These are phyloP conservation scores for Corymbia calophylla DNA, from an alignment of 441 rosid species.

Conservation along the genomic window DNA sequence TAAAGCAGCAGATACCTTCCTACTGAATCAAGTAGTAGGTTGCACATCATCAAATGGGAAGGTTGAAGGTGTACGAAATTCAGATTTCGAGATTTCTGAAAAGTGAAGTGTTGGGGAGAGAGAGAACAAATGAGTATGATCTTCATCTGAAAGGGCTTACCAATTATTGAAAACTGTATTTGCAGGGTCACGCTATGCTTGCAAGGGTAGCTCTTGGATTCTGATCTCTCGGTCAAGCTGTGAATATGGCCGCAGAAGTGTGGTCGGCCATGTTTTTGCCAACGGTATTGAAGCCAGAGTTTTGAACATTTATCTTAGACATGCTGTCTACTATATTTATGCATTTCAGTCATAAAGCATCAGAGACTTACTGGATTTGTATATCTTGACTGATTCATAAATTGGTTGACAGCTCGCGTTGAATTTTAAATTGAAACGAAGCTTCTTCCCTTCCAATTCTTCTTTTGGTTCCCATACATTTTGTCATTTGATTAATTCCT, in stretches of 20 bases:
- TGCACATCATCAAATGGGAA: slow-evolving; percentile 15
- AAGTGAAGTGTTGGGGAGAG: neutral
- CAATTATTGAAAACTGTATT: neutral
- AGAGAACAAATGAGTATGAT: neutral
- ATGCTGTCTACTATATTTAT: slow-evolving; percentile 40
- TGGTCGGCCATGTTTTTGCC: slow-evolving; percentile 81
- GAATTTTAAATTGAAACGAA: neutral
- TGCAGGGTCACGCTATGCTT: slow-evolving; percentile 43
- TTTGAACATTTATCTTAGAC: slow-evolving; percentile 45
- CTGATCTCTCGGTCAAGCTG: slow-evolving; percentile 40
- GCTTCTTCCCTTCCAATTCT: neutral
- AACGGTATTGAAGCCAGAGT: slow-evolving; percentile 51
- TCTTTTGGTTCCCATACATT: neutral
- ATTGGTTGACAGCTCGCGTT: slow-evolving; percentile 7
- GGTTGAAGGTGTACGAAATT: slow-evolving; percentile 10
- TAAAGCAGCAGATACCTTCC: slow-evolving; percentile 51
- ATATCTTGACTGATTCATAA: slow-evolving; percentile 58
- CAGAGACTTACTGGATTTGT: slow-evolving; percentile 50
- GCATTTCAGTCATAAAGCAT: slow-evolving; percentile 44
- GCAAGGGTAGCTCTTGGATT: slow-evolving; percentile 57
- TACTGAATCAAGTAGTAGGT: slow-evolving; percentile 43
- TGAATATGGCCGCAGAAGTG: slow-evolving; percentile 69
- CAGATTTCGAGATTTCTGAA: slow-evolving; percentile 35
- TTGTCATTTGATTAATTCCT: neutral
- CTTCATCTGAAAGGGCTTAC: neutral